Evolutionary conservation across 768 basidiomycete genomes (phyloP).

Genomic region (Mrakia frigida): DNA sequence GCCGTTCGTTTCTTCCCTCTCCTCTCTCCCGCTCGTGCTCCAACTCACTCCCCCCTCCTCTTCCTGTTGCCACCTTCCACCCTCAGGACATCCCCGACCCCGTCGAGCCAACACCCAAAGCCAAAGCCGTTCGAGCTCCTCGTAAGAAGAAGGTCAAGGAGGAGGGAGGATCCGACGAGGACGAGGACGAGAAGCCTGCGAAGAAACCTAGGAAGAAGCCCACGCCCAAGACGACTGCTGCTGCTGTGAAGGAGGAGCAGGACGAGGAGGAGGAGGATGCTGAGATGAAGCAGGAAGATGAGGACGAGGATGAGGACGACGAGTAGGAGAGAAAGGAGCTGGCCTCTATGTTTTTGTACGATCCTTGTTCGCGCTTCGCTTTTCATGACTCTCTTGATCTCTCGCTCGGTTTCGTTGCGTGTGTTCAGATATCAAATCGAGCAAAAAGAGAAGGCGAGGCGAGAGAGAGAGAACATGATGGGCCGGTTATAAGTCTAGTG

Average conservation of each 20-base stretch:
- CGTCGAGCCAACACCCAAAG: slow-evolving; percentile 25
- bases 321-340: background rate
- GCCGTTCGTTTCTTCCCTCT: background rate
- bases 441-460: background rate
- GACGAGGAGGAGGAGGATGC: background rate
- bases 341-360: background rate
- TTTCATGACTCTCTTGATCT: too few relatives aligned
- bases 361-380: too few relatives aligned
- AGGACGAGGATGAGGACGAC: background rate
- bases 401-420: too few relatives aligned
- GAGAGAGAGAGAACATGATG: background rate
- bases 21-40: slow-evolving; percentile 38
- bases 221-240: too few relatives aligned
- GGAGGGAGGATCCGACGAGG: background rate
- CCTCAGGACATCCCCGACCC: slow-evolving; percentile 15
- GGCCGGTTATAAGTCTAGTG: background rate
- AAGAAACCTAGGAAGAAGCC: background rate
- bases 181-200: background rate
- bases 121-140: slow-evolving; percentile 23
- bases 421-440: too few relatives aligned
- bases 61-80: background rate
- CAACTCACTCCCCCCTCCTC: slow-evolving; percentile 40
- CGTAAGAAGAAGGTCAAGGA: slow-evolving; percentile 21
- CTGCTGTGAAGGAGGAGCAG: background rate
- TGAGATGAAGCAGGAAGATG: background rate